Evolutionary conservation across 768 basidiomycete species (phyloP), one percentile per base, ranked within the genome.

Genomic region (Panellus pusillus): DNA sequence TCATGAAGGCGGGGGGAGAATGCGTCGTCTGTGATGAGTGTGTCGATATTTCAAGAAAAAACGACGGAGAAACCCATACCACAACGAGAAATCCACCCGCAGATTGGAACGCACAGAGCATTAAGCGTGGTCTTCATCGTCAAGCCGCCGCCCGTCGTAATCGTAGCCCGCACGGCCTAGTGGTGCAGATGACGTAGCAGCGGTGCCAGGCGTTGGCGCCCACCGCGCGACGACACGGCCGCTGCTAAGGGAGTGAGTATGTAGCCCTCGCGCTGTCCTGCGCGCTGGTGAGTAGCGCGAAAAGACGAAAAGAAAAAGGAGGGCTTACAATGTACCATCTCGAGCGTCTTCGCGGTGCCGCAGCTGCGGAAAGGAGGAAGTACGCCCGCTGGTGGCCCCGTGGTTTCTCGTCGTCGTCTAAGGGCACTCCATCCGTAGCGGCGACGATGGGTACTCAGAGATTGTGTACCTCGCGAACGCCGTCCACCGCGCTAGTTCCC

Each of bases 191-290:
- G n/a, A n/a, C 24, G 24, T 24, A 6, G 24, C 24, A 24, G 24
- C 24, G 59, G 79, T 88, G 4, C 83, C 13, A 89, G 73, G 20
- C 69, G 54, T 86, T 78, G 28, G 81, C 81, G 47, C 68, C 68
- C 18, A 84, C 67, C 6, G 83, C 84, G 55, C 84, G 70, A 58
- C 89, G 68, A 65, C 80, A 78, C 45, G 89, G 4, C 51, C 51
- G 6, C 70, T 19, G 74, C 70, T 9, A 79, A 69, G 36, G 84
- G 86, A 31, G 73, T 71, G 42, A 74, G 74, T n/a, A 82, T 82
- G 65, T 78, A 80, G 87, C 88, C 63, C 15, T 17, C 47, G 55
- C 3, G 49, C 50, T n/a, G 49, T 36, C 28, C 45, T n/a, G 52
- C 48, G 14, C 14, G 32, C 7, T 11, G 14, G 9, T 35, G 11